Percentiles rank a stretch among this genome's conserved stretches.
These are phyloP conservation scores for Astragalus glycyphyllos DNA, from an alignment of 306 rosid genomes.

Conservation along the genomic window DNA sequence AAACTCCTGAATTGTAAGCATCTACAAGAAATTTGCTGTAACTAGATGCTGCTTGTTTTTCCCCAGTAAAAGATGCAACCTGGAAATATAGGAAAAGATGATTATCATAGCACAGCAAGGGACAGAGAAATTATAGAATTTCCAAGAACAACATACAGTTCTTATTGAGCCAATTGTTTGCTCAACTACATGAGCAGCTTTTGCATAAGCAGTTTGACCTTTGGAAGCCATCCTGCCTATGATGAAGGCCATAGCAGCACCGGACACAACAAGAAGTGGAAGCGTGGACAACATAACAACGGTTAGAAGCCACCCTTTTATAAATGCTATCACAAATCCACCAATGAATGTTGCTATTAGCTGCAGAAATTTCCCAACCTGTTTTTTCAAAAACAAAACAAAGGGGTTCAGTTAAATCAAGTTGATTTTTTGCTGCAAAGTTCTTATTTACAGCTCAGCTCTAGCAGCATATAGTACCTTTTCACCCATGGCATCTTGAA, in stretches of 20 bases:
- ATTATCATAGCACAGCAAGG: slow-evolving; percentile 31
- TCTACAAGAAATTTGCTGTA: slow-evolving; percentile 63
- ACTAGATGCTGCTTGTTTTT: slow-evolving; percentile 66
- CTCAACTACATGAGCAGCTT: slow-evolving; percentile 84
- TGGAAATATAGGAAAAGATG: slow-evolving; percentile 31
- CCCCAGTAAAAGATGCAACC: slow-evolving; percentile 94
- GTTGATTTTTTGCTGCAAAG: too few species aligned
- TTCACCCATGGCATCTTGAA: slow-evolving; percentile 98
- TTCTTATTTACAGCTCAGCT: too few species aligned
- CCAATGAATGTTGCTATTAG: slow-evolving; percentile 69
- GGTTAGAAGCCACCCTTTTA: slow-evolving; percentile 88
- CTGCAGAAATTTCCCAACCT: slow-evolving; percentile 88
- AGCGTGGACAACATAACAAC: slow-evolving; percentile 77
- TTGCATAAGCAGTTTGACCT: slow-evolving; percentile 80
- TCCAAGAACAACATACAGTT: slow-evolving; percentile 57
- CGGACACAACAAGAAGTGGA: slow-evolving; percentile 74
- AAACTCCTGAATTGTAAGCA: slow-evolving; percentile 80
- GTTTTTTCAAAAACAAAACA: slow-evolving; percentile 23
- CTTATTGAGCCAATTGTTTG: slow-evolving; percentile 90
- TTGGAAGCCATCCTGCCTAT: slow-evolving; percentile 66
- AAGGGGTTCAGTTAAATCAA: slow-evolving; percentile 12
- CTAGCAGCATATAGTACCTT: slow-evolving; percentile 52
- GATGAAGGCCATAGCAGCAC: slow-evolving; percentile 64
- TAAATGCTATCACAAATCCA: slow-evolving; percentile 73
- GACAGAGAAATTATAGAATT: slow-evolving; percentile 2